Evolutionary conservation across 208 protist species (phyloP).

Genomic region (Trypanosoma conorhini): DNA sequence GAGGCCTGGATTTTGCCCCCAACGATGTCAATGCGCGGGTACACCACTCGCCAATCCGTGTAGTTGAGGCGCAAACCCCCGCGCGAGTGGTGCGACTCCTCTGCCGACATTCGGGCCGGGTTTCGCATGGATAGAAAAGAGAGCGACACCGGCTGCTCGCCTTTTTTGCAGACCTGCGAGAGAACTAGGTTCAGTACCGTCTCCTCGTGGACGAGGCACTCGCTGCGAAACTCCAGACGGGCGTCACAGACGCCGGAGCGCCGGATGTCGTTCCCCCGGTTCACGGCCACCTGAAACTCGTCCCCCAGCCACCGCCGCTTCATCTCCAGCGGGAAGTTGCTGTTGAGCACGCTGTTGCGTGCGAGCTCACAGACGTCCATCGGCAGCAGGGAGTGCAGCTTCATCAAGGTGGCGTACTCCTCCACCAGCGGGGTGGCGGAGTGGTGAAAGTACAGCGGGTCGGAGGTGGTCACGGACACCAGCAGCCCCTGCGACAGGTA

Average conservation of each 20-base stretch:
- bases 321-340: conserved; percentile 54
- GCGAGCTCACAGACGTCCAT: conserved; percentile 87
- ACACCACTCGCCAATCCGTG: conserved; percentile 75
- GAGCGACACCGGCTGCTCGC: conserved; percentile 21
- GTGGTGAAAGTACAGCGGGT: conserved; percentile 94
- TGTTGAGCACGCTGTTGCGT: conserved; percentile 91
- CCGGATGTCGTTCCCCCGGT: conserved; percentile 60
- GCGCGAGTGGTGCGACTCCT: conserved; percentile 51
- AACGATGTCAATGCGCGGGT: conserved; percentile 81
- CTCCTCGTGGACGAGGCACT: conserved; percentile 79
- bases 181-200: conserved; percentile 75
- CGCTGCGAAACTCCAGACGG: conserved; percentile 85
- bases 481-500: conserved; percentile 96
- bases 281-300: conserved; percentile 39
- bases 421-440: conserved; percentile 78
- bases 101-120: conserved; percentile 32
- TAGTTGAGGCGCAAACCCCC: conserved; percentile 58
- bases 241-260: conserved; percentile 71
- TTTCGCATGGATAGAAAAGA: conserved; percentile 10
- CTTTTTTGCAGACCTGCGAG: conserved; percentile 55
- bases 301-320: conserved; percentile 70
- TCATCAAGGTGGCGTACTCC: conserved; percentile 90
- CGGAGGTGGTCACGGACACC: conserved; percentile 97
- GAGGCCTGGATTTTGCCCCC: conserved; percentile 14
- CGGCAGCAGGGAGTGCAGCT: conserved; percentile 72